A percentile compares a stretch with the other conserved stretches of the same genome.
These are phyloP conservation scores for Tylopilus rubrobrunneus DNA, from an alignment of 768 basidiomycete species.

Conservation along the genomic window DNA sequence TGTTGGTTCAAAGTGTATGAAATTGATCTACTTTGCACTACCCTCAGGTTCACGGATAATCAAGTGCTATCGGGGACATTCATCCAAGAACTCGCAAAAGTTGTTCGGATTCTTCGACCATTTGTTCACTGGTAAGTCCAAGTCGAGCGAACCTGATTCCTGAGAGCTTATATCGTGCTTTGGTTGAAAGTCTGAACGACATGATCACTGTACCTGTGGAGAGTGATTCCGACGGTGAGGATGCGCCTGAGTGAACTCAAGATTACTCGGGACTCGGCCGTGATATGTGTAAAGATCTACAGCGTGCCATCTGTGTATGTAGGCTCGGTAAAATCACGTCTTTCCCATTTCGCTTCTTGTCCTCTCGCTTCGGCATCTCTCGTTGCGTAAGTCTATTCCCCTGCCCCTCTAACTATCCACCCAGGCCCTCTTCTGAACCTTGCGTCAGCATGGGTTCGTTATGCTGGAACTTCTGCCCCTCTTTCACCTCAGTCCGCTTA, in stretches of 20 bases:
- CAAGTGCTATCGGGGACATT: slow-evolving; percentile 68
- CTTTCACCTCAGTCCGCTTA: slow-evolving; percentile 54
- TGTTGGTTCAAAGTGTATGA: neutral
- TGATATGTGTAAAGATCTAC: slow-evolving; percentile 3
- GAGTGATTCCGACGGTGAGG: slow-evolving; percentile 7
- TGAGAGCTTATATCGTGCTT: slow-evolving; percentile 1
- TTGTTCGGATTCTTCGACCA: slow-evolving; percentile 58
- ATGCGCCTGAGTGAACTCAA: slow-evolving; percentile 5
- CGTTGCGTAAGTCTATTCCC: slow-evolving; percentile 48
- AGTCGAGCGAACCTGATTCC: neutral
- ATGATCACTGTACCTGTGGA: slow-evolving; percentile 56
- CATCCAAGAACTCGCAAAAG: slow-evolving; percentile 52
- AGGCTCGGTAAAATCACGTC: slow-evolving; percentile 71
- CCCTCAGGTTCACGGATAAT: slow-evolving; percentile 63
- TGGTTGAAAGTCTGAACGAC: slow-evolving; percentile 55
- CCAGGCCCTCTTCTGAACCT: slow-evolving; percentile 56
- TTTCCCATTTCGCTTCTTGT: slow-evolving; percentile 52
- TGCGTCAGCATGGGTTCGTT: slow-evolving; percentile 73
- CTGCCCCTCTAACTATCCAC: neutral
- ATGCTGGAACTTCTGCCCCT: slow-evolving; percentile 58
- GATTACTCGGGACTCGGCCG: neutral
- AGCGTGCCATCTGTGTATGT: neutral
- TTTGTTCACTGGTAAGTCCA: slow-evolving; percentile 71
- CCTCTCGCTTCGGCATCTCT: slow-evolving; percentile 56
- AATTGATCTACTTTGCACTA: slow-evolving; percentile 15